phyloP scores from a whole-genome alignment of 805 yeast genomes.

The Komagataella pseudopastoris region DNA sequence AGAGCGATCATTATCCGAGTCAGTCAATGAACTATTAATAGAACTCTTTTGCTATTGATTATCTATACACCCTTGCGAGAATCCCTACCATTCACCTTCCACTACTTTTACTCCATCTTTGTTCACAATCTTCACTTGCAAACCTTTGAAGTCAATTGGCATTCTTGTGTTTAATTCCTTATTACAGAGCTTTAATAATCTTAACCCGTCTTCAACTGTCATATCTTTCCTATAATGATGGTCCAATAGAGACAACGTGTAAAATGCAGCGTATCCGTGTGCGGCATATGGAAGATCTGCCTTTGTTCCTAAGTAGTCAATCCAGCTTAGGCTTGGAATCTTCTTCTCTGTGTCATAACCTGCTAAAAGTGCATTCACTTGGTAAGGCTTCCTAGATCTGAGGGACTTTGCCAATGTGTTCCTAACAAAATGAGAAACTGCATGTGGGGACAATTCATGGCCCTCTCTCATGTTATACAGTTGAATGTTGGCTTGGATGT shows the following conservation, averaged over 20 bases:
- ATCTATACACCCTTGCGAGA: background rate
- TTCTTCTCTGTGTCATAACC: conserved; percentile 55
- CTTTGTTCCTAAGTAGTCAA: conserved; percentile 88
- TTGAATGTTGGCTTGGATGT: conserved; percentile 84
- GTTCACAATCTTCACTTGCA: conserved; percentile 19
- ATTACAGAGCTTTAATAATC: conserved; percentile 58
- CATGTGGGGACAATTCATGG: conserved; percentile 68
- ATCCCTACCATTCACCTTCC: conserved; percentile 3
- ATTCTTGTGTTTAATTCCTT: conserved; percentile 71
- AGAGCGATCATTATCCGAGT: background rate
- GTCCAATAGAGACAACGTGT: conserved; percentile 80
- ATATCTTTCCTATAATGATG: conserved; percentile 76
- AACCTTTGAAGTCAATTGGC: conserved; percentile 91
- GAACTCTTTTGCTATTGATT: background rate
- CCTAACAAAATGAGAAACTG: conserved; percentile 81
- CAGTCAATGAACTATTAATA: too few relatives aligned
- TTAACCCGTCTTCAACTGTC: conserved; percentile 65
- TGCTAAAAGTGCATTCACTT: conserved; percentile 81
- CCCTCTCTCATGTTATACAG: conserved; percentile 78
- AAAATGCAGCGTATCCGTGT: conserved; percentile 97
- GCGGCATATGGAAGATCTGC: conserved; percentile 92
- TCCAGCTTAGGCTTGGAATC: conserved; percentile 66
- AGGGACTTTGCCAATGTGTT: conserved; percentile 76
- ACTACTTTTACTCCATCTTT: conserved; percentile 19
- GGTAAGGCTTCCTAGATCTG: conserved; percentile 92